These are phyloP conservation scores for Aspergillus persii DNA, from an alignment of 2,329 filamentous ascomycete species.

Conservation along the genomic window DNA sequence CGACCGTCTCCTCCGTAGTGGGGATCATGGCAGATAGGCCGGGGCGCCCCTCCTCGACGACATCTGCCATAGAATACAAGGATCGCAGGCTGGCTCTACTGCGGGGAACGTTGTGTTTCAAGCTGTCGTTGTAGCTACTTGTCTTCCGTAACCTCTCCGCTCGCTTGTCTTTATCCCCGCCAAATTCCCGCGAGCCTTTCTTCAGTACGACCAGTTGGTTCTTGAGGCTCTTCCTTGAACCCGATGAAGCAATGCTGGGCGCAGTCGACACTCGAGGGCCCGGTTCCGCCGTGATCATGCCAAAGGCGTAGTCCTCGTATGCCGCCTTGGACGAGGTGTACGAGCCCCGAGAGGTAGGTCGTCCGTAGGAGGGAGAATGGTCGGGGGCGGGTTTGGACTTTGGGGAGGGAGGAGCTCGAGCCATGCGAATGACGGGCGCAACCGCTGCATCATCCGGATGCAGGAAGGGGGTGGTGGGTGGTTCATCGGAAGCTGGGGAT, in stretches of 20 bases:
- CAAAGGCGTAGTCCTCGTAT: slow-evolving; percentile 37
- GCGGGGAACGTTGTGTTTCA: slow-evolving; percentile 33
- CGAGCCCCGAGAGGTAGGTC: slow-evolving; percentile 39
- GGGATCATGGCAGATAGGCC: slow-evolving; percentile 17
- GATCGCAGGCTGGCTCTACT: slow-evolving; percentile 41
- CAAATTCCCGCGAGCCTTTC: slow-evolving; percentile 38
- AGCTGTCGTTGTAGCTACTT: slow-evolving; percentile 33
- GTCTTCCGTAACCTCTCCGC: slow-evolving; percentile 34
- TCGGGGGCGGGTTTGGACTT: slow-evolving; percentile 60
- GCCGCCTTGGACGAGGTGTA: slow-evolving; percentile 33
- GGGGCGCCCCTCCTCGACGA: slow-evolving; percentile 37
- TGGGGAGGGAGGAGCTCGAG: slow-evolving; percentile 75
- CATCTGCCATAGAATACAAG: slow-evolving; percentile 42
- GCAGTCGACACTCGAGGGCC: slow-evolving; percentile 38
- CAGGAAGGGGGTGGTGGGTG: slow-evolving; percentile 49
- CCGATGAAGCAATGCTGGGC: slow-evolving; percentile 40
- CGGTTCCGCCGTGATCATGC: slow-evolving; percentile 41
- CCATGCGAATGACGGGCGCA: slow-evolving; percentile 74
- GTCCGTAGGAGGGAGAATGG: slow-evolving; percentile 24
- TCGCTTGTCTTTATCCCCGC: slow-evolving; percentile 34
- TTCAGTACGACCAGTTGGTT: slow-evolving; percentile 33
- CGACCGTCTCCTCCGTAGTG: slow-evolving; percentile 14
- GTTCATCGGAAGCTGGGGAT: slow-evolving; percentile 55
- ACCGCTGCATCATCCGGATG: slow-evolving; percentile 58
- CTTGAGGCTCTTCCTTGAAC: slow-evolving; percentile 41